Evolutionary conservation across 2,329 filamentous ascomycete species (phyloP), one percentile per base, ranked within the genome.

Genomic region (Diaporthe helianthi): DNA sequence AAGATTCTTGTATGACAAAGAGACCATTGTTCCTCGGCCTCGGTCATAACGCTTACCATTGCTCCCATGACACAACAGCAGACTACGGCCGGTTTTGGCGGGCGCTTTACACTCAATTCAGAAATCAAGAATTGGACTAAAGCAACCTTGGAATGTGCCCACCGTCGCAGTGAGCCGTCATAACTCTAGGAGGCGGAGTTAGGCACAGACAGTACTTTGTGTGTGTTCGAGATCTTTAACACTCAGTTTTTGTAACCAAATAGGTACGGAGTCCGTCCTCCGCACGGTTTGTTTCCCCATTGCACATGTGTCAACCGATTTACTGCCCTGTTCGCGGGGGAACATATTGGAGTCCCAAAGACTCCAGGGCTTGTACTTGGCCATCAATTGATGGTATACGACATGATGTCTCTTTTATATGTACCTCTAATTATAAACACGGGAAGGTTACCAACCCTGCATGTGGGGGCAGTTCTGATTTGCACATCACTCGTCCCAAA

Each of bases 401-500:
- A 22, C 4, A 10, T 31, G 24, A 12, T 22, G 19, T 24, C 9
- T 47, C n/a, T 61, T 61, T 24, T 33, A 61, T 4, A 47, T 22
- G 24, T 41, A 47, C 6, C 15, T 47, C 41, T 17, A 33, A 33
- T 47, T 47, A 47, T 33, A n/a, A 47, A 47, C 41, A 61, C 33
- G 58, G 12, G 58, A 47, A 61, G 26, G 17, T 33, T 22, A 31
- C n/a, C n/a, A n/a, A n/a, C n/a, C n/a, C n/a, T n/a, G n/a, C n/a
- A n/a, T n/a, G n/a, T n/a, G n/a, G n/a, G n/a, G n/a, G n/a, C n/a
- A n/a, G n/a, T n/a, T n/a, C n/a, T 31, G 19, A 7, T 4, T 47
- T 9, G 13, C 8, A 31, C 33, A 41, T 55, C 51, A 65, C 64
- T 73, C 72, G 26, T 73, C 70, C 68, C 71, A 73, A 22, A 73